Conservation (phyloP, 176 grass and related monocot species). For the Microstegium vimineum region DNA sequence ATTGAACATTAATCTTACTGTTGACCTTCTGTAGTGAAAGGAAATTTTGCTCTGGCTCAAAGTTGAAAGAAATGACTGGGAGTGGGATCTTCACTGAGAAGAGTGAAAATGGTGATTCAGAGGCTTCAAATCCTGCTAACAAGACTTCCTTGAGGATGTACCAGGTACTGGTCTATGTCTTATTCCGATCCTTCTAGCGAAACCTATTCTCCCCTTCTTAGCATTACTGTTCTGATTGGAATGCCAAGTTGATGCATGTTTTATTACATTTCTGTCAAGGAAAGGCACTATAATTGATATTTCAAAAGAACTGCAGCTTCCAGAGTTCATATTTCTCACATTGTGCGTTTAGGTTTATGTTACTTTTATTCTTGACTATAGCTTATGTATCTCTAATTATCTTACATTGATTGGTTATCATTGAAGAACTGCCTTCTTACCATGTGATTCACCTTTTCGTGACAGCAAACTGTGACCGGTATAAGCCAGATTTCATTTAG, state of each 20-base stretch:
- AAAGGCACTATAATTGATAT: neutral
- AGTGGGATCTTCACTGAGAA: slow-evolving; percentile 75
- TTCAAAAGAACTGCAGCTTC: neutral
- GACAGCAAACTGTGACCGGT: slow-evolving; percentile 71
- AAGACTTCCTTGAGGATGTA: slow-evolving; percentile 79
- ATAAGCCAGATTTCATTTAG: slow-evolving; percentile 94
- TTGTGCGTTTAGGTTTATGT: neutral
- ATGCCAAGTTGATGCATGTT: neutral
- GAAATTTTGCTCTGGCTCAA: slow-evolving; percentile 76
- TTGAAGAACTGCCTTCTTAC: neutral
- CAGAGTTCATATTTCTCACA: neutral
- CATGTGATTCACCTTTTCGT: slow-evolving; percentile 17
- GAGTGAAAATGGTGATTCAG: slow-evolving; percentile 47
- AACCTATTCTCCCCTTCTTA: slow-evolving; percentile 1
- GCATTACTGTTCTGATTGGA: neutral
- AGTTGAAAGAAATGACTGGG: slow-evolving; percentile 80
- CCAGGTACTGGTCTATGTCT: slow-evolving; percentile 59
- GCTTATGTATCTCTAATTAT: neutral
- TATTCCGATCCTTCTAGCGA: slow-evolving; percentile 23
- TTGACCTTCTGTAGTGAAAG: slow-evolving; percentile 40
- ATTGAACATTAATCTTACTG: slow-evolving; percentile 20
- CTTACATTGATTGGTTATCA: neutral
- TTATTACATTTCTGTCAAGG: neutral
- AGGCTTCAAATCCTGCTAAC: slow-evolving; percentile 46
- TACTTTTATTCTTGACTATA: neutral